Percentiles rank a stretch among this genome's conserved stretches.
Conservation (phyloP, 2,329 filamentous ascomycete genomes). For the Calonectria fujianensis region DNA sequence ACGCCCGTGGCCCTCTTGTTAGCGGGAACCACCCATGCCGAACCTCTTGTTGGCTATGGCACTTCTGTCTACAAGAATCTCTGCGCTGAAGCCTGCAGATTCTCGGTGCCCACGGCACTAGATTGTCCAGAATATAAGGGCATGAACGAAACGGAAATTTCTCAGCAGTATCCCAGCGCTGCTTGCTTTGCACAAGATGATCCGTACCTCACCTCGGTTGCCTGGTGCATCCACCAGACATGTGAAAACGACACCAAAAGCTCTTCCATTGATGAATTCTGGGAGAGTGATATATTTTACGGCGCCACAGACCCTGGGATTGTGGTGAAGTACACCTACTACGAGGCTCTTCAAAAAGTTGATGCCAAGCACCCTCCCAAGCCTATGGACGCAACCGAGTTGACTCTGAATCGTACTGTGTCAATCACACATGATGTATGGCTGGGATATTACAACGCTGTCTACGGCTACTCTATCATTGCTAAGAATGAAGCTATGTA, state of each 20-base stretch:
- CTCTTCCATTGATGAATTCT: conserved; percentile 45
- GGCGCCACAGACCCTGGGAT: conserved; percentile 23
- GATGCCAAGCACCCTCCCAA: conserved; percentile 33
- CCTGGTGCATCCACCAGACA: conserved; percentile 44
- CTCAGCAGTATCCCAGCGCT: conserved; percentile 40
- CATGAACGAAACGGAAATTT: conserved; percentile 46
- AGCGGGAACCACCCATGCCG: conserved; percentile 2
- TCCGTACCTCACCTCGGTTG: conserved; percentile 48
- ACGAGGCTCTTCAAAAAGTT: conserved; percentile 42
- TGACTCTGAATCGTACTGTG: conserved; percentile 45
- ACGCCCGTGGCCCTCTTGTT: conserved; percentile 12
- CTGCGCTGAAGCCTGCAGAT: conserved; percentile 47
- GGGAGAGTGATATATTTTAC: conserved; percentile 46
- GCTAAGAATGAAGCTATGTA: conserved; percentile 45
- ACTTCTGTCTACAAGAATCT: conserved; percentile 31
- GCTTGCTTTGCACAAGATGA: conserved; percentile 43
- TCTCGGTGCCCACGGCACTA: conserved; percentile 36
- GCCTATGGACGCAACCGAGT: conserved; percentile 16
- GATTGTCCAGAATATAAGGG: conserved; percentile 50
- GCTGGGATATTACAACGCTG: conserved; percentile 38
- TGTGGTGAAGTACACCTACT: conserved; percentile 41
- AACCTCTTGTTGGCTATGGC: conserved; percentile 49
- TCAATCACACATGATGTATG: conserved; percentile 33
- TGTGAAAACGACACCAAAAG: conserved; percentile 31
- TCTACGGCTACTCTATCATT: conserved; percentile 27